phyloP scores from a whole-genome alignment of 2,329 filamentous ascomycete species.

The Amphichorda felina region DNA sequence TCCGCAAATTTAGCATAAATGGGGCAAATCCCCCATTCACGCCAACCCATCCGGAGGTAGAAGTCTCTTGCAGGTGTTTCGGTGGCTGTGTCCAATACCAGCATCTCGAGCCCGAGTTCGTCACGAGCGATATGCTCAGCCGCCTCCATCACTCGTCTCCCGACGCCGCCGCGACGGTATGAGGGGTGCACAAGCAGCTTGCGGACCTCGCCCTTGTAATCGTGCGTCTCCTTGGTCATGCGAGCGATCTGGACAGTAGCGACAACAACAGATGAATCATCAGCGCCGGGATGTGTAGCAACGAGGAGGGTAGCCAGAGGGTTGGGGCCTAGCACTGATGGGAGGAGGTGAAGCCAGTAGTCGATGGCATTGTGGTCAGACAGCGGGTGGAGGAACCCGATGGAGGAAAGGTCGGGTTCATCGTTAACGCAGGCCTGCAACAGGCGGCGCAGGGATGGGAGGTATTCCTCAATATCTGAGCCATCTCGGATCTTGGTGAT shows the following conservation, averaged over 20 bases:
- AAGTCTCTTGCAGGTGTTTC: conserved; percentile 12
- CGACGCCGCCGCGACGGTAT: conserved; percentile 9
- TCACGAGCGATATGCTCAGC: conserved; percentile 9
- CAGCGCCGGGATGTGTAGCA: conserved; percentile 2
- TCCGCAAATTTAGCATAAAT: conserved; percentile 10
- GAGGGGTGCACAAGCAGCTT: conserved; percentile 14
- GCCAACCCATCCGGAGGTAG: conserved; percentile 12
- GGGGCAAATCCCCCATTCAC: conserved; percentile 14
- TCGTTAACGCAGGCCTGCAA: conserved; percentile 14
- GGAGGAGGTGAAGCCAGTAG: conserved; percentile 10
- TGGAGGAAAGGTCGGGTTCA: conserved; percentile 12
- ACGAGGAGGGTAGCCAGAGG: conserved; percentile 8
- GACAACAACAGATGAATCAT: conserved; percentile 5
- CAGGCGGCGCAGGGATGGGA: conserved; percentile 2
- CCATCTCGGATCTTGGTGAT: neutral
- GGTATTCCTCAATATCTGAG: neutral
- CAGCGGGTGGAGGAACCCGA: conserved; percentile 15
- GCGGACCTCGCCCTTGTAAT: conserved; percentile 12
- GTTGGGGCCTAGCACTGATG: conserved; percentile 1
- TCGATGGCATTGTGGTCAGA: conserved; percentile 9
- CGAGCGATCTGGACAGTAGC: conserved; percentile 10
- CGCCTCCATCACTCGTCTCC: conserved; percentile 10
- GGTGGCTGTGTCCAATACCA: conserved; percentile 14
- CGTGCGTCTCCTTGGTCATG: conserved; percentile 12
- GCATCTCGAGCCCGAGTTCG: conserved; percentile 8